A percentile compares a stretch with the other conserved stretches of the same genome.
Conservation (phyloP, 2,329 filamentous ascomycete species). For the Pseudogymnoascus sp. region DNA sequence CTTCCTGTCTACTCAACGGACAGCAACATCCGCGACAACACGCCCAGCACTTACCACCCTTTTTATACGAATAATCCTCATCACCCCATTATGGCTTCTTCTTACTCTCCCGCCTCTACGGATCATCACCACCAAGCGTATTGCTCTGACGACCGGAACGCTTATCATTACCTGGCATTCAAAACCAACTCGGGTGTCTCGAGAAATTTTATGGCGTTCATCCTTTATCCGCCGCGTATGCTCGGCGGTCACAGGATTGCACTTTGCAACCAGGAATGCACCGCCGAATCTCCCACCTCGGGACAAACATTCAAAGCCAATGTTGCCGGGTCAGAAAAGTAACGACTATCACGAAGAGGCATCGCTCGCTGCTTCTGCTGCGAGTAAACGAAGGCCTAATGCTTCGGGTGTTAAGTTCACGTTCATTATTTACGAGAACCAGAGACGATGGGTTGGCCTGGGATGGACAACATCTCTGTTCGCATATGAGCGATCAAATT, state of each 20-base stretch:
- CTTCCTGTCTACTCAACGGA: slow-evolving; percentile 84
- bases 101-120: slow-evolving; percentile 75
- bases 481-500: slow-evolving; percentile 78
- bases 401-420: slow-evolving; percentile 88
- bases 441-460: slow-evolving; percentile 86
- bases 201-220: slow-evolving; percentile 87
- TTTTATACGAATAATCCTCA: slow-evolving; percentile 78
- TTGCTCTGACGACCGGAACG: slow-evolving; percentile 80
- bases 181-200: slow-evolving; percentile 71
- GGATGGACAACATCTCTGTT: slow-evolving; percentile 92
- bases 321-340: background rate
- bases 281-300: slow-evolving; percentile 26
- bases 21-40: slow-evolving; percentile 84
- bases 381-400: slow-evolving; percentile 34
- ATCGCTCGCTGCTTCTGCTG: slow-evolving; percentile 28
- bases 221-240: slow-evolving; percentile 61
- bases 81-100: slow-evolving; percentile 80
- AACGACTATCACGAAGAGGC: slow-evolving; percentile 18
- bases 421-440: slow-evolving; percentile 94
- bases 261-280: slow-evolving; percentile 50
- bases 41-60: slow-evolving; percentile 81
- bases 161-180: slow-evolving; percentile 88
- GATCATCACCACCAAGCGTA: slow-evolving; percentile 77
- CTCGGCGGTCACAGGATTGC: slow-evolving; percentile 69
- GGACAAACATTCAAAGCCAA: slow-evolving; percentile 8